A percentile compares a stretch with the other conserved stretches of the same genome.
These are phyloP conservation scores for Hydnomerulius pinastri DNA, from an alignment of 768 basidiomycete genomes.

Conservation along the genomic window DNA sequence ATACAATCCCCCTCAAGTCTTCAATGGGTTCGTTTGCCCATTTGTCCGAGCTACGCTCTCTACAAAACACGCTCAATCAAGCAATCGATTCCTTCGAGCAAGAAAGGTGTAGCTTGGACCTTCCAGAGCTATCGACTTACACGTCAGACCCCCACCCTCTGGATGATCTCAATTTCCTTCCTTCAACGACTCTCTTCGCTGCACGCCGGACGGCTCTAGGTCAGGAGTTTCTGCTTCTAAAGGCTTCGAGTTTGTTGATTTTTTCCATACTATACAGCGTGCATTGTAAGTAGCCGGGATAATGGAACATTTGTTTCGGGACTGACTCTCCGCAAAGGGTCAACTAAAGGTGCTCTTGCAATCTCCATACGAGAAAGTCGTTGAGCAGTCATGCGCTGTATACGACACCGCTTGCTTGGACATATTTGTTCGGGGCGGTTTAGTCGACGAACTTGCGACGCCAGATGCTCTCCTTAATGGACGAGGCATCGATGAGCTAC, in stretches of 20 bases:
- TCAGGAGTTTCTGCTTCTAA: slow-evolving; percentile 11
- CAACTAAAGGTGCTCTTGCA: slow-evolving; percentile 18
- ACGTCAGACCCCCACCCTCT: slow-evolving; percentile 35
- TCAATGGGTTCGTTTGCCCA: neutral
- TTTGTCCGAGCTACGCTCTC: slow-evolving; percentile 41
- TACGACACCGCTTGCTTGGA: slow-evolving; percentile 22
- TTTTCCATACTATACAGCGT: neutral
- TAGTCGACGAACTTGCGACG: slow-evolving; percentile 16
- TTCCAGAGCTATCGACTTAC: slow-evolving; percentile 38
- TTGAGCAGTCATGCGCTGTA: slow-evolving; percentile 20
- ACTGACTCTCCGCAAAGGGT: slow-evolving; percentile 7
- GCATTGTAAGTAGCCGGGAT: neutral
- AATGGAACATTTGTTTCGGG: neutral
- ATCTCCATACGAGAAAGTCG: slow-evolving; percentile 18
- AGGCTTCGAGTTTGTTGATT: neutral
- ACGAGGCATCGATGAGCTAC: slow-evolving; percentile 10
- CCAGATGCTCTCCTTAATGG: slow-evolving; percentile 3
- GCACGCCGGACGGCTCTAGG: slow-evolving; percentile 36
- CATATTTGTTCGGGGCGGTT: slow-evolving; percentile 16
- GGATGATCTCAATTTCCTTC: slow-evolving; percentile 31
- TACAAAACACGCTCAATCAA: slow-evolving; percentile 40
- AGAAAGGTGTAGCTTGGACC: slow-evolving; percentile 36
- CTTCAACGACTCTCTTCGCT: slow-evolving; percentile 39
- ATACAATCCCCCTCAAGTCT: neutral
- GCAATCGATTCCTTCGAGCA: slow-evolving; percentile 42